Evolutionary conservation across 768 basidiomycete species (phyloP), one percentile per base, ranked within the genome.

Genomic region (Mycena olivaceomarginata): DNA sequence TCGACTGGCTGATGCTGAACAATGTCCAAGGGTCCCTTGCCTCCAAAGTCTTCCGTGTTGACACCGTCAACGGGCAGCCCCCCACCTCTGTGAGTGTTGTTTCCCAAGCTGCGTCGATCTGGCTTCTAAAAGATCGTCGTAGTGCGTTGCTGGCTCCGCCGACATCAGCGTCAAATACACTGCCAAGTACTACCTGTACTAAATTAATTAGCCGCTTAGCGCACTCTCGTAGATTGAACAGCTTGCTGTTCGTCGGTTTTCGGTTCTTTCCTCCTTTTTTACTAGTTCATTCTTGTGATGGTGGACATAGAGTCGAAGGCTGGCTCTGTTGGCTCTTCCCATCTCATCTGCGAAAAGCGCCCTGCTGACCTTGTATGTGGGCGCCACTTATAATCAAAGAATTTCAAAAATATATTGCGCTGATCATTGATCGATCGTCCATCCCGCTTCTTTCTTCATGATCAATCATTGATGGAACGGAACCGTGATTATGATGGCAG

Each of bases 1-100:
- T 90, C 39, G 86, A 89, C 68, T 89, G 87, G 86, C 81, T 89
- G n/a, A 79, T 84, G 80, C 78, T 91, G 13, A 84, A 81, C 40
- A 82, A 74, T 57, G 80, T 85, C 13, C 22, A 84, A n/a, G 90
- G 89, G 9, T 77, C 81, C 8, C 81, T 89, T 6, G 88, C 89
- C 1, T 83, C 77, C 64, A 72, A 80, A 57, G 82, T 89, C 8
- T 90, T 84, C 83, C 83, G 90, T 46, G 74, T 87, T 18, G 80
- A 87, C 72, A 79, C 78, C 46, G 78, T 76, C 68, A 20, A 15
- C 64, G 78, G 78, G 18, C 78, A 79, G 68, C 89, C 90, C 18
- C 89, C 90, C 31, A 45, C 85, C 25, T 82, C 85, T n/a, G 80
- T 81, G 25, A 43, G 74, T 31, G 2, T 22, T 12, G 39, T 66